Base-by-base conservation (phyloP, 176 grass and related monocot genomes). In the Eleusine coracana region DNA sequence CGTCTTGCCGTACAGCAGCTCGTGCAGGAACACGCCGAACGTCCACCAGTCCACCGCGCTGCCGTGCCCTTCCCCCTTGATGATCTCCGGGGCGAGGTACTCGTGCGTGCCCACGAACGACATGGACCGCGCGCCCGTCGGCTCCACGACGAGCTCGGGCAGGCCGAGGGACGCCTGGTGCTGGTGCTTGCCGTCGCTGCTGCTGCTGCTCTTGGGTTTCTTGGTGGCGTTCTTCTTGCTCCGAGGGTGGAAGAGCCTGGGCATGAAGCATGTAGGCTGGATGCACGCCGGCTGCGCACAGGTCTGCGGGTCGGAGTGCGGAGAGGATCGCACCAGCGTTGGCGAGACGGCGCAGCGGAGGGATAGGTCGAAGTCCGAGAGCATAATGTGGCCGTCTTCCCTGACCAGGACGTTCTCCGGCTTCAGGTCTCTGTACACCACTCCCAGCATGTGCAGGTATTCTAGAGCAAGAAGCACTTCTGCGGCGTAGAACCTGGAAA, bases 1-100 rank as follows among this genome's bases (percentile, higher is more conserved):
- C 55, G 91, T 93, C 91, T 62, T 90, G 67, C 91, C 87, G 75
- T 87, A 90, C 88, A 90, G 82, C 61, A 93, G 88, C 85, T 93
- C 91, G 42, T 93, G 91, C 73, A 93, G 74, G 68, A 93, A 93
- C n/a, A 93, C 38, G 10, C 91, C 91, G 52, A 93, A 90, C 27
- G 91, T 93, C 91, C 91, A 93, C 91, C 91, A 93, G 77, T 93
- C 91, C 72, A 93, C 91, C 54, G 88, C 91, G 52, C 91, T 93
- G 68, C 91, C 91, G 41, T 93, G 91, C 67, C 88, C 91, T n/a
- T 93, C 91, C 1, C 91, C 91, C 87, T 89, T 92, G 76, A 92
- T 92, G 76, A 92, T 92, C 85, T 92, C 91, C 12, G 91, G 91
- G 10, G 91, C 91, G 0, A 92, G 80, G 81, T 92, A 92, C 77